These are phyloP conservation scores for Stephania japonica DNA, from an alignment of 164 flowering plant species.

Conservation along the genomic window DNA sequence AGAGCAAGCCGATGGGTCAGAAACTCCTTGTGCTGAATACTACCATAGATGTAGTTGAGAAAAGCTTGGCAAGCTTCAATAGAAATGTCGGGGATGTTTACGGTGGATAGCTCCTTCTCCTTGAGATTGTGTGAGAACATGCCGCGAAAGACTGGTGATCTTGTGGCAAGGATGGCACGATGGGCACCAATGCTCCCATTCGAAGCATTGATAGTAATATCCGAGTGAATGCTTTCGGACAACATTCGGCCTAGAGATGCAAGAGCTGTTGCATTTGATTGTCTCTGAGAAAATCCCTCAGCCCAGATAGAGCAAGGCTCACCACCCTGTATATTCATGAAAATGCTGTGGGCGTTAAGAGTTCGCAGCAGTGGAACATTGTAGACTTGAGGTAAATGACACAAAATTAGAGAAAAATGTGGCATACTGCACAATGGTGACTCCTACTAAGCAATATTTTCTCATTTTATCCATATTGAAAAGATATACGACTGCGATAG, in stretches of 20 bases:
- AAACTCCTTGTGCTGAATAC: conserved; percentile 60
- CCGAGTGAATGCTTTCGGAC: conserved; percentile 74
- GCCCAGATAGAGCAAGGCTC: conserved; percentile 81
- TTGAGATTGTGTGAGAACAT: conserved; percentile 89
- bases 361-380: neutral
- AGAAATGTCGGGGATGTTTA: conserved; percentile 87
- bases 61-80: conserved; percentile 65
- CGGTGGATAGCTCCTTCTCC: conserved; percentile 73
- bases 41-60: conserved; percentile 74
- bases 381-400: neutral
- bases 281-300: conserved; percentile 31
- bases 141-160: conserved; percentile 86
- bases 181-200: conserved; percentile 78
- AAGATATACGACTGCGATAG: too few species aligned
- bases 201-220: conserved; percentile 65
- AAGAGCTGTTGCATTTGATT: conserved; percentile 46
- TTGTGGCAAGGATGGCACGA: conserved; percentile 72
- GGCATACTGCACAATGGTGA: too few species aligned
- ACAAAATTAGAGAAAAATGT: too few species aligned
- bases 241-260: conserved; percentile 69
- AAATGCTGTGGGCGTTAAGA: neutral
- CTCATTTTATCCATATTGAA: too few species aligned
- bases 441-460: too few species aligned
- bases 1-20: conserved; percentile 64
- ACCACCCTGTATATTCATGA: conserved; percentile 45